phyloP scores from a whole-genome alignment of 73 alveolate species.

The Durusdinium trenchii region DNA sequence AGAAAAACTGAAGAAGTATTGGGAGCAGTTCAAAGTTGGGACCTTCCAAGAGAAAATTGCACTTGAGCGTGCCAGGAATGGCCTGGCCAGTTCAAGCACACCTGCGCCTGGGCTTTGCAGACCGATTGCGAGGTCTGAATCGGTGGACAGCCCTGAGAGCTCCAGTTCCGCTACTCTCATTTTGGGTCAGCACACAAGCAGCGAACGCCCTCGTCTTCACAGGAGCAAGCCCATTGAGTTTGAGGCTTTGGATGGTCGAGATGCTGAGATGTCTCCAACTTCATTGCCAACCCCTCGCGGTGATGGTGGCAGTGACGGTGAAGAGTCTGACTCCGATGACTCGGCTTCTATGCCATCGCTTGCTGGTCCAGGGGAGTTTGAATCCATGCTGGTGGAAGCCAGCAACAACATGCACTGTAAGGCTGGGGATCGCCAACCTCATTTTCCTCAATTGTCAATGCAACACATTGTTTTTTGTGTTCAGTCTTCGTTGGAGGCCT shows the following conservation, averaged over 20 bases:
- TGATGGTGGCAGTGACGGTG: neutral
- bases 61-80: too few species aligned
- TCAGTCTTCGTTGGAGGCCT: neutral
- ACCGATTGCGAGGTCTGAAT: too few species aligned
- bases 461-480: neutral
- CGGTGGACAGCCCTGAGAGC: too few species aligned
- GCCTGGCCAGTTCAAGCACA: too few species aligned
- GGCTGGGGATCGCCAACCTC: neutral
- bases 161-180: too few species aligned
- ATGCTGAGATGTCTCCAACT: neutral
- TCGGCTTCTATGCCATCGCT: neutral
- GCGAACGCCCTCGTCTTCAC: neutral
- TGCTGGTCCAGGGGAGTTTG: neutral
- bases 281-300: neutral
- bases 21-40: neutral
- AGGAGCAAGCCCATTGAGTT: neutral
- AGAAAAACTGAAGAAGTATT: neutral
- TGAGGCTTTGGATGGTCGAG: neutral
- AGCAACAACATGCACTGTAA: too few species aligned
- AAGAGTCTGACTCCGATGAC: neutral
- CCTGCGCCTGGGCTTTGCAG: too few species aligned
- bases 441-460: neutral
- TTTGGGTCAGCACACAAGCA: too few species aligned
- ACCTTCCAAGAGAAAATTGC: too few species aligned
- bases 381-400: neutral